Evolutionary conservation across 1,139 yeast genomes (phyloP).

Genomic region (Yamadazyma triangularis): DNA sequence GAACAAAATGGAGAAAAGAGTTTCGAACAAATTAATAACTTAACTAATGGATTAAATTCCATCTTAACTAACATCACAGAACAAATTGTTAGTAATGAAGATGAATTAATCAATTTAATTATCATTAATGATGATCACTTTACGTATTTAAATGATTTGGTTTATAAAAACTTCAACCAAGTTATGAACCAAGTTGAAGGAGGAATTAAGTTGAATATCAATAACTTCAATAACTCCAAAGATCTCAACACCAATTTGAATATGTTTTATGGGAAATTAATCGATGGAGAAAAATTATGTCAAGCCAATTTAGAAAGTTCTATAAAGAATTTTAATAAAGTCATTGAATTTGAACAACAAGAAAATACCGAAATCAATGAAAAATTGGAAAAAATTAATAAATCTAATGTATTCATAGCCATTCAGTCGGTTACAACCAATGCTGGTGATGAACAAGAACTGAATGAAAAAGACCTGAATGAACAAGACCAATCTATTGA

Average conservation of each 20-base stretch:
- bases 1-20: no score
- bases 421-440: slow-evolving; percentile 60
- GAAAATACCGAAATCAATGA: slow-evolving; percentile 18
- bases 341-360: slow-evolving; percentile 20
- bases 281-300: slow-evolving; percentile 88
- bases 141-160: slow-evolving; percentile 59
- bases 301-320: slow-evolving; percentile 81
- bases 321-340: slow-evolving; percentile 41
- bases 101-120: slow-evolving; percentile 39
- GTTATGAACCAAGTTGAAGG: slow-evolving; percentile 96
- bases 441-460: slow-evolving; percentile 13
- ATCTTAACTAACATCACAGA: slow-evolving; percentile 36
- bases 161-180: slow-evolving; percentile 64
- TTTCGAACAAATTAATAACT: slow-evolving; percentile 15
- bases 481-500: slow-evolving; percentile 40
- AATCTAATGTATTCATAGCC: slow-evolving; percentile 71
- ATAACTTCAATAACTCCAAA: slow-evolving; percentile 44
- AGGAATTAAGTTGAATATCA: slow-evolving; percentile 59
- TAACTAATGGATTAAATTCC: slow-evolving; percentile 31
- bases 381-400: slow-evolving; percentile 26
- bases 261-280: slow-evolving; percentile 68
- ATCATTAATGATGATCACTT: slow-evolving; percentile 80
- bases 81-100: slow-evolving; percentile 63
- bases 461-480: slow-evolving; percentile 14
- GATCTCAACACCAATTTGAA: slow-evolving; percentile 46